Evolutionary conservation across 768 basidiomycete genomes (phyloP), one percentile per base, ranked within the genome.

Genomic region (Omphalotus guepiniiformis): DNA sequence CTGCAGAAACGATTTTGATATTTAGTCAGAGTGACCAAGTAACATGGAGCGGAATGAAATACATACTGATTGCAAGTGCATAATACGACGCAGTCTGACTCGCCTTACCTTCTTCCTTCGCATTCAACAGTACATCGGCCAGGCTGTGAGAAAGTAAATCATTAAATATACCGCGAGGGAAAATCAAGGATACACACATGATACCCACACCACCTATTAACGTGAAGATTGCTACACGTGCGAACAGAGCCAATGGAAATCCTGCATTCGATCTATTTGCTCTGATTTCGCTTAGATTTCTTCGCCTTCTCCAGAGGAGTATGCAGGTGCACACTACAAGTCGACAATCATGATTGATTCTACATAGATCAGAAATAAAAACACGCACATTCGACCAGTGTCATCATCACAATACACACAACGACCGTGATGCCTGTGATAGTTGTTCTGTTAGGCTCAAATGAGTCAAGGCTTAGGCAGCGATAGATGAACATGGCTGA

Each of bases 401-500:
- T 42, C 41, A 26, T 29, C 16, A n/a, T 2, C 4, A 18, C 41
- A 15, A 29, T 9, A 9, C 28, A 26, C 7, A 18, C 41, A 29
- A 29, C n/a, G n/a, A 29, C 41, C 2, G n/a, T 15, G n/a, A 29
- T 18, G 28, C 41, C 41, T 7, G 41, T 42, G 8, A 42, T 29
- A 3, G 16, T 26, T 12, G 27, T 42, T 2, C 41, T 42, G 27
- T 12, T 4, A 19, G 19, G 1, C n/a, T n/a, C n/a, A 29, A 19
- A 29, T 42, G 23, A 42, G 41, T 6, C 18, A 42, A 29, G n/a
- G n/a, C n/a, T 5, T 15, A n/a, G 11, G 21, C 5, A 18, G 5
- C 16, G 12, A 16, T 42, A 12, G 18, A 13, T n/a, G 16, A 15
- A 6, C 13, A 8, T 13, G 21, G 35, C 82, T 69, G 23, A 85